These are phyloP conservation scores for Cercospora janseana DNA, from an alignment of 2,329 filamentous ascomycete genomes.

Conservation along the genomic window DNA sequence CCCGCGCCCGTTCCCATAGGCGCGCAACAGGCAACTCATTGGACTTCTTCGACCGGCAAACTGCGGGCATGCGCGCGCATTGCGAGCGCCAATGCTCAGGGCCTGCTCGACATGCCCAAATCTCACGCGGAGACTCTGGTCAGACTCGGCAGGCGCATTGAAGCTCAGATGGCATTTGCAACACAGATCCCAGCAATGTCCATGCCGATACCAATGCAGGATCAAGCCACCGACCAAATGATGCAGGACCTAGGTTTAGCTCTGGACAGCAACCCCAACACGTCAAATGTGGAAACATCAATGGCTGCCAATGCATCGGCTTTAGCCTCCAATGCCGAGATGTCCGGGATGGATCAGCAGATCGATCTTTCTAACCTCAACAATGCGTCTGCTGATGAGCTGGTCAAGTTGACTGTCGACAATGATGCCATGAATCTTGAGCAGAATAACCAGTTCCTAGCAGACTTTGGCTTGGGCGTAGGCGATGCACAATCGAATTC, in stretches of 20 bases:
- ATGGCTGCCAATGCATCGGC: constrained; percentile 19
- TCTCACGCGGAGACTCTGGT: constrained; percentile 54
- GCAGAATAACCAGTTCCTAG: constrained; percentile 17
- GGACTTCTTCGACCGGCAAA: constrained; percentile 41
- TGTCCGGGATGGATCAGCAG: constrained; percentile 22
- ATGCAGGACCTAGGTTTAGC: constrained; percentile 39
- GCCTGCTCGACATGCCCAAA: constrained; percentile 58
- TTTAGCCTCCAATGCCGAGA: constrained; percentile 22
- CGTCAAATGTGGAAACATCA: constrained; percentile 14
- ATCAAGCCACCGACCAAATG: constrained; percentile 33
- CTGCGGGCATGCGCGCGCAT: constrained; percentile 40
- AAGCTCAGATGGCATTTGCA: constrained; percentile 53
- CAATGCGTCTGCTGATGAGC: constrained; percentile 23
- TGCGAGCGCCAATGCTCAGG: constrained; percentile 51
- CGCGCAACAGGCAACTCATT: constrained; percentile 27
- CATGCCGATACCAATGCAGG: constrained; percentile 29
- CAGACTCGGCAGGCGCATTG: constrained; percentile 34
- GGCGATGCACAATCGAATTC: constrained; percentile 28
- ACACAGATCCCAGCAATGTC: constrained; percentile 52
- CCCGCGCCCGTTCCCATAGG: constrained; percentile 47
- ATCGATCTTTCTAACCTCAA: constrained; percentile 19
- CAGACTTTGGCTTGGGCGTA: constrained; percentile 21
- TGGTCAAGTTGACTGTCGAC: constrained; percentile 27
- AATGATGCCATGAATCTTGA: constrained; percentile 31
- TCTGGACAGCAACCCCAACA: constrained; percentile 21